phyloP scores from a whole-genome alignment of 176 grass and related monocot genomes.

The Rhipidocladum racemiflorum region DNA sequence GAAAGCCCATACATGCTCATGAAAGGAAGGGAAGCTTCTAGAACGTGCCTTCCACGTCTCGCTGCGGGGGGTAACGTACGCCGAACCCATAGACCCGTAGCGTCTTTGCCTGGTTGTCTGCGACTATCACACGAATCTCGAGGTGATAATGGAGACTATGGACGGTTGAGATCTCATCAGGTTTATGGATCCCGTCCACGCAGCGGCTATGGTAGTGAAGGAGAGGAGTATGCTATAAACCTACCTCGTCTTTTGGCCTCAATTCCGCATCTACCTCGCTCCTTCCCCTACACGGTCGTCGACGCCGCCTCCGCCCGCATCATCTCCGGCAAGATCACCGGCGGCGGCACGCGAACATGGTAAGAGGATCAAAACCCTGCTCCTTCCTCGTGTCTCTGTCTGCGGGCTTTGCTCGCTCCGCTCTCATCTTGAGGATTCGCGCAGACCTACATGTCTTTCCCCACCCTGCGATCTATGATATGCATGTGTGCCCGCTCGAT shows the following conservation, averaged over 20 bases:
- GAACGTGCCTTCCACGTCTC: background rate
- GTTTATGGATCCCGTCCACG: background rate
- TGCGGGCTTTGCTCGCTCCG: background rate
- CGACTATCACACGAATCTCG: background rate
- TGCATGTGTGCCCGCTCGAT: background rate
- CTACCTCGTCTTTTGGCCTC: background rate
- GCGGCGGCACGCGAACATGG: constrained; percentile 24
- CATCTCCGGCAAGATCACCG: constrained; percentile 1
- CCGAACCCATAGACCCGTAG: background rate
- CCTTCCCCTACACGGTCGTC: background rate
- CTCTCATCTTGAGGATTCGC: background rate
- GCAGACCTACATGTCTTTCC: background rate
- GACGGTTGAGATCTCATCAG: accelerated
- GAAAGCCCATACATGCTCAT: background rate
- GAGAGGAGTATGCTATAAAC: background rate
- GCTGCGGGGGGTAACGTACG: too few relatives aligned
- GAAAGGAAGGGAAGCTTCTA: background rate
- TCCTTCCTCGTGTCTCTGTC: too few relatives aligned
- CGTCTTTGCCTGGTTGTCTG: too few relatives aligned
- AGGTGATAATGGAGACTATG: background rate
- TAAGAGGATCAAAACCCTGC: background rate
- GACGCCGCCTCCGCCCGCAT: background rate
- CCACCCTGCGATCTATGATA: background rate
- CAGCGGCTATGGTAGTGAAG: background rate
- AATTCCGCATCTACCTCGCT: background rate